These are phyloP conservation scores for Acorus calamus DNA, from an alignment of 106 monocot species.

Conservation along the genomic window DNA sequence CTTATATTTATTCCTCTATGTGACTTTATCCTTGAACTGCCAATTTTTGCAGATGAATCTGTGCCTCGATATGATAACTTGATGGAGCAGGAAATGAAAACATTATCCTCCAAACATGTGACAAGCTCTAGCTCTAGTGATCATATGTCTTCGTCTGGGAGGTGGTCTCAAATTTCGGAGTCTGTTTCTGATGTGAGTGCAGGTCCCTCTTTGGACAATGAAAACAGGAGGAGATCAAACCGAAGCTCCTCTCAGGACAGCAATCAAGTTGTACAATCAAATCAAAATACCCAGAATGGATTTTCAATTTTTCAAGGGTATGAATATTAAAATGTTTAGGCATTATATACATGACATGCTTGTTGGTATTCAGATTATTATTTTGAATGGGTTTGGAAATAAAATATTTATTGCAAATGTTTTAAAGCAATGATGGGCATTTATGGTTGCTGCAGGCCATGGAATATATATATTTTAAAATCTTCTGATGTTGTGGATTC, in stretches of 20 bases:
- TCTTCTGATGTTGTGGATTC: no score
- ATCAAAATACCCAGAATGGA: constrained; percentile 31
- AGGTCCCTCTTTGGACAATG: constrained; percentile 6
- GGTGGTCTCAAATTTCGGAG: constrained; percentile 9
- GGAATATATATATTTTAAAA: no score
- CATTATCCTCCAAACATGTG: constrained; percentile 17
- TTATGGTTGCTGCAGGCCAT: no score
- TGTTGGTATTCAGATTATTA: no score
- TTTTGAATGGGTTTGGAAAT: no score
- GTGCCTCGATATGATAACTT: constrained; percentile 6
- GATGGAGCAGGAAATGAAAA: constrained; percentile 29
- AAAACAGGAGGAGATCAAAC: constrained; percentile 6
- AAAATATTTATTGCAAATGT: no score
- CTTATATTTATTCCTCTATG: no score
- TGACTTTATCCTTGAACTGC: not conserved
- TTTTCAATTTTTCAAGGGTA: constrained; percentile 77
- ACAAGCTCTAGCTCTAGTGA: not conserved
- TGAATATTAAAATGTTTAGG: not conserved
- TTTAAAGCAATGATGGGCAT: no score
- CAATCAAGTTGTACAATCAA: constrained; percentile 25
- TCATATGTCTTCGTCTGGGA: not conserved
- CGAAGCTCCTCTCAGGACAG: constrained; percentile 28
- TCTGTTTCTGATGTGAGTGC: constrained; percentile 11
- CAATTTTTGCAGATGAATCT: constrained; percentile 12
- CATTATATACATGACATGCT: no score